Percentiles rank a stretch among this genome's conserved stretches.
These are phyloP conservation scores for Scenedesmus sp. DNA, from an alignment of 163 green algal genomes.

Conservation along the genomic window DNA sequence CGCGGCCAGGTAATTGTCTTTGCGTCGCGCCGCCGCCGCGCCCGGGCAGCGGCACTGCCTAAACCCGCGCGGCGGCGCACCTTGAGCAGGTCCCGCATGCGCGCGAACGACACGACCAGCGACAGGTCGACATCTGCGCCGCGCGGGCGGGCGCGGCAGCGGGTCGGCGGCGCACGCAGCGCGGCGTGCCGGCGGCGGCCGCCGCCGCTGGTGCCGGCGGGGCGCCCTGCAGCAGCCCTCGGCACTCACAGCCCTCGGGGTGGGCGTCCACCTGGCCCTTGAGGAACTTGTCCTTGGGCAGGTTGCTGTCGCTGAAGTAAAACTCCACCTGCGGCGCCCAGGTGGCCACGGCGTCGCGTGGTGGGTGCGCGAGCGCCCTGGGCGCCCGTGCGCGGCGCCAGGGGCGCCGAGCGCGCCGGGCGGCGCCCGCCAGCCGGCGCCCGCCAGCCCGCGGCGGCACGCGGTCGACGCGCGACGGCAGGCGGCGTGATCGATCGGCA, in stretches of 20 bases:
- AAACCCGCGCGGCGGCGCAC: no score
- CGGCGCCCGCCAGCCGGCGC: neutral
- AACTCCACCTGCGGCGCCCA: slow-evolving; percentile 91
- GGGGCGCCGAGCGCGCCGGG: no score
- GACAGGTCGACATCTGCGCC: slow-evolving; percentile 66
- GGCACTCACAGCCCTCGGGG: slow-evolving; percentile 65
- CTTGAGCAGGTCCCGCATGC: slow-evolving; percentile 67
- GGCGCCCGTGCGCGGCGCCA: neutral
- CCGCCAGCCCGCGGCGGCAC: no score
- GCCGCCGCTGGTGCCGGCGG: neutral
- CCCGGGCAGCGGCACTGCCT: neutral
- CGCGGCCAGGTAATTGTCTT: slow-evolving; percentile 49
- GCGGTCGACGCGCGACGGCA: neutral
- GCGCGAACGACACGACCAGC: slow-evolving; percentile 65
- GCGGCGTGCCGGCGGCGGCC: neutral
- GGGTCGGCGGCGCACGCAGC: slow-evolving; percentile 5
- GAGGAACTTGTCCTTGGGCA: slow-evolving; percentile 95
- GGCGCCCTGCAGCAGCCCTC: neutral
- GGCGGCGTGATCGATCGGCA: neutral
- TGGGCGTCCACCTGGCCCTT: slow-evolving; percentile 73
- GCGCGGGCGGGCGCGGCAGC: neutral
- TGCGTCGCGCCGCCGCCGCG: neutral
- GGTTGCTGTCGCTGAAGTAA: slow-evolving; percentile 98
- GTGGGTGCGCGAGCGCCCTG: no score
- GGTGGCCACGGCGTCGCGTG: no score